These are phyloP conservation scores for Sorghum bicolor DNA, from an alignment of 176 grass and related monocot species.

Conservation along the genomic window Sorghum_bicolor_NCBIv3 NC_012876.2:62405501-62406000, in stretches of 20 bases:
- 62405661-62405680: no score
- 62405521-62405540: not conserved
- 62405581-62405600: not conserved
- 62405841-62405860: no score
- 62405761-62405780: no score
- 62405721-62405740: no score
- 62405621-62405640: no score
- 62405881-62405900: conserved; percentile 8
- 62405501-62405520: not conserved
- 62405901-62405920: conserved; percentile 30
- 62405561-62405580: not conserved
- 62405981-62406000: conserved; percentile 14
- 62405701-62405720: no score
- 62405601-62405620: not conserved
- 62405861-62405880: not conserved
- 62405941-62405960: not conserved
- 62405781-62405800: no score
- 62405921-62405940: conserved; percentile 2
- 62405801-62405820: no score
- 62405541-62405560: conserved; percentile 1
- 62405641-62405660: no score
- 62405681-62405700: no score
- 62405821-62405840: no score
- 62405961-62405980: conserved; percentile 9
- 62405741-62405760: no score